Evolutionary conservation across 1,284 basidiomycete genomes (phyloP), one percentile per base, ranked within the genome.

Genomic region (Rhodofomes roseus): DNA sequence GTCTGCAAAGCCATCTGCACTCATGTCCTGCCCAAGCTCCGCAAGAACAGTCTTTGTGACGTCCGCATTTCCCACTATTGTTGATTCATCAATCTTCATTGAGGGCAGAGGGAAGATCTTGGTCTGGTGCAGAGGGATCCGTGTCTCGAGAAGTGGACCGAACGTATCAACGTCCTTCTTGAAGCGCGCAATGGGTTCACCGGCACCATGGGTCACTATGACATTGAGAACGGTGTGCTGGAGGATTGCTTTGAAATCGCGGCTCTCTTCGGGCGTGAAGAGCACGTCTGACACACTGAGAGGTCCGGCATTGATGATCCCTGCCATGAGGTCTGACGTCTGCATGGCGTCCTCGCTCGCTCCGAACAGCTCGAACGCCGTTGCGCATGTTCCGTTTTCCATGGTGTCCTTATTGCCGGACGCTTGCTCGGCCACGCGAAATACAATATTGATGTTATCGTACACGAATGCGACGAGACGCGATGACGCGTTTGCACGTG

Each of bases 1-100:
- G 6, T 6, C 7, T 12, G 34, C 12, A 12, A 36, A 36, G 34
- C 12, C 34, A 6, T 6, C 34, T 36, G 34, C 6, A 36, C 7
- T 36, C 7, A 36, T 36, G 34, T 36, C 34, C 7, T 7, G 34
- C 7, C 34, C 34, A 12, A 36, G 7, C 12, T 72, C 71, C 1
- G 67, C 55, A 23, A 69, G 63, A 29, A 77, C 71, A 0, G 68
- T 69, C 16, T 73, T 61, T 11, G 72, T 60, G 25, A 78, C 75
- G 8, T 76, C 68, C 2, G 68, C 71, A 61, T 75, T 74, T 1
- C 76, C 77, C 2, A 61, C 62, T 14, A 70, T 76, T 1, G 73
- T 68, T 0, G 74, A 72, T 48, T 78, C 72, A 60, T 79, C 73
- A 41, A 79, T 76, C 1, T 74, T 60, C 69, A 71, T 73, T 0